Base-by-base conservation (phyloP, 1,139 yeast species). In the Yamadazyma membranifaciens region DNA sequence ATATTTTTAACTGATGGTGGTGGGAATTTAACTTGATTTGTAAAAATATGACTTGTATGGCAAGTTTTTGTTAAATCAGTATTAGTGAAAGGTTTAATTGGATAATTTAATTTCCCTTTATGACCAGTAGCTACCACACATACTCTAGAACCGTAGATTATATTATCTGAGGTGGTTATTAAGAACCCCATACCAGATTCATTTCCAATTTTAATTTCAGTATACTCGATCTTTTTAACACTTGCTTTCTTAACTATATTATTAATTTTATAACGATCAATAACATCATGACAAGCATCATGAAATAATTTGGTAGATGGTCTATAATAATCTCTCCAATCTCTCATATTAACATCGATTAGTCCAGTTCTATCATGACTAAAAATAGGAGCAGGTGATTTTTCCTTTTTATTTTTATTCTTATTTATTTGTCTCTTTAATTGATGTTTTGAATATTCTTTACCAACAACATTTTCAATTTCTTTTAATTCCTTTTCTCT, bases 381-480 rank as follows among this genome's bases (percentile, higher is more conserved):
- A 1, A 26, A 9, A 33, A 38, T 39, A 5, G 63, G 57, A 2
- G 50, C 37, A 3, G 59, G 60, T 3, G 30, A 34, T 30, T 42
- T 47, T 6, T 37, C 41, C 20, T 32, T 34, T 16, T 31, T 25
- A 15, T 15, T 25, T 13, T 44, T 48, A 26, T 36, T 45, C 22
- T 36, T 24, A 20, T 20, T 20, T 2, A 38, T 35, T 30, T 54
- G 46, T 33, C 63, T 62, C 47, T 71, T 73, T 44, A 57, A 55
- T 48, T 68, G 67, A 45, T 73, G 78, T 48, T 73, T 73, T 15
- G 74, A 65, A 39, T 62, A 57, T 47, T 73, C 78, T 42, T 59
- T 66, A 0, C 78, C 78, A 2, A 73, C 77, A 7, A 73, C 75
- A 45, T 72, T 70, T 25, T 61, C 60, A 34, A 73, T 71, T 45